phyloP scores from a whole-genome alignment of 2,329 filamentous ascomycete genomes.

The Sporothrix luriei region DNA sequence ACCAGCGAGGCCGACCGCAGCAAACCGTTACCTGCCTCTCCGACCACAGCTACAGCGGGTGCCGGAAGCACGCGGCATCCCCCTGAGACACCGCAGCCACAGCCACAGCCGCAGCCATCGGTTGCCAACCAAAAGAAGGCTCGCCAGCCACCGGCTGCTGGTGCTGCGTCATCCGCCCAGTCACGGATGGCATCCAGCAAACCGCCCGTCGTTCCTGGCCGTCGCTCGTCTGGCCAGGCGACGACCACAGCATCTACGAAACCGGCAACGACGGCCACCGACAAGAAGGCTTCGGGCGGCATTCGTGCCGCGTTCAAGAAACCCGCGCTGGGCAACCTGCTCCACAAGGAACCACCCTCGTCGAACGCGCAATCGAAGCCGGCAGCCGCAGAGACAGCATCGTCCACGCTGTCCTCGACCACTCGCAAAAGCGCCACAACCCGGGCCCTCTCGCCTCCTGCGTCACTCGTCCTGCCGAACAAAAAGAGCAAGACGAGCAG shows the following conservation, averaged over 20 bases:
- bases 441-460: conserved; percentile 1
- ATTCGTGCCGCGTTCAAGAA: conserved; percentile 57
- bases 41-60: background rate
- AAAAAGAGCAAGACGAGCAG: conserved; percentile 26
- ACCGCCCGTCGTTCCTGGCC: background rate
- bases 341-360: conserved; percentile 40
- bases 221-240: background rate
- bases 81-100: background rate
- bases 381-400: background rate
- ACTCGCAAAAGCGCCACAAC: background rate
- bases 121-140: conserved; percentile 54
- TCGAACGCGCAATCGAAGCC: background rate
- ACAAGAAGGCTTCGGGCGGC: conserved; percentile 36
- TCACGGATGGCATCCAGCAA: conserved; percentile 34
- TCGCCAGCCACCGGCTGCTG: conserved; percentile 44
- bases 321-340: conserved; percentile 52
- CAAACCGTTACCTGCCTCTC: background rate
- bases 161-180: background rate
- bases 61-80: conserved; percentile 29
- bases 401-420: background rate
- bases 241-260: conserved; percentile 16
- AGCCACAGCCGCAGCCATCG: conserved; percentile 17
- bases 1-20: background rate
- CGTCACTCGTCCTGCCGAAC: conserved; percentile 6
- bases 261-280: background rate